These are phyloP conservation scores for Echria macrotheca DNA, from an alignment of 495 filamentous ascomycete species.

Conservation along the genomic window DNA sequence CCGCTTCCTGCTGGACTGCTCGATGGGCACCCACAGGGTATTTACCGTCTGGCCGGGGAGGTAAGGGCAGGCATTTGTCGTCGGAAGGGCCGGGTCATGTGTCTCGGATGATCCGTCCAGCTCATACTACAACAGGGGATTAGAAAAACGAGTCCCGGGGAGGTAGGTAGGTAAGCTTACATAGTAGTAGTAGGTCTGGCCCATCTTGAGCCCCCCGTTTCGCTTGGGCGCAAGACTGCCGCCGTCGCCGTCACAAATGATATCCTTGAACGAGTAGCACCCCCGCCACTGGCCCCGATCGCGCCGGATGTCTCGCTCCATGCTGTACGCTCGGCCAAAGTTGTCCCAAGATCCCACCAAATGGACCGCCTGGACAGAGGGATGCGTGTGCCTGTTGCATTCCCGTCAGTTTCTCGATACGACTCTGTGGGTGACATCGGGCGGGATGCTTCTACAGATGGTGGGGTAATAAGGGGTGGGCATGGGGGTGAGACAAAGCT, in stretches of 20 bases:
- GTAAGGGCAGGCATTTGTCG: constrained; percentile 75
- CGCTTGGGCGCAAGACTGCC: constrained; percentile 52
- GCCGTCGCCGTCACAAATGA: constrained; percentile 70
- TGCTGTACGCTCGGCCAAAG: constrained; percentile 67
- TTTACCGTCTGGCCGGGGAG: constrained; percentile 84
- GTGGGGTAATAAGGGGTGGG: not conserved
- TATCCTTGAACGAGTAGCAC: constrained; percentile 77
- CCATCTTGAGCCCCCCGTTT: constrained; percentile 81
- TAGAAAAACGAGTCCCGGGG: constrained; percentile 12
- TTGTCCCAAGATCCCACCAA: constrained; percentile 93
- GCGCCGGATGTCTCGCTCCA: constrained; percentile 69
- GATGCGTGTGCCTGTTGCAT: constrained; percentile 56
- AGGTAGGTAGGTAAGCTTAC: too few relatives aligned
- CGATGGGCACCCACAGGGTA: constrained; percentile 69
- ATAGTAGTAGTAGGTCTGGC: constrained; percentile 91
- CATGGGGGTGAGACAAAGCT: constrained; percentile 4
- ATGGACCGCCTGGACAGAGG: constrained; percentile 65
- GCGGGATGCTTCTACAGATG: not conserved
- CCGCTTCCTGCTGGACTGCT: constrained; percentile 49
- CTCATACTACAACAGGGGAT: constrained; percentile 56
- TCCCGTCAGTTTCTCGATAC: constrained; percentile 1
- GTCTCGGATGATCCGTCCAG: constrained; percentile 69
- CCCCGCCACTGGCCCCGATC: constrained; percentile 74
- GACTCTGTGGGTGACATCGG: not conserved
- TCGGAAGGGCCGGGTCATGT: constrained; percentile 62